A percentile compares a stretch with the other conserved stretches of the same genome.
These are phyloP conservation scores for Rubroboletus satanas DNA, from an alignment of 768 basidiomycete genomes.

Conservation along the genomic window DNA sequence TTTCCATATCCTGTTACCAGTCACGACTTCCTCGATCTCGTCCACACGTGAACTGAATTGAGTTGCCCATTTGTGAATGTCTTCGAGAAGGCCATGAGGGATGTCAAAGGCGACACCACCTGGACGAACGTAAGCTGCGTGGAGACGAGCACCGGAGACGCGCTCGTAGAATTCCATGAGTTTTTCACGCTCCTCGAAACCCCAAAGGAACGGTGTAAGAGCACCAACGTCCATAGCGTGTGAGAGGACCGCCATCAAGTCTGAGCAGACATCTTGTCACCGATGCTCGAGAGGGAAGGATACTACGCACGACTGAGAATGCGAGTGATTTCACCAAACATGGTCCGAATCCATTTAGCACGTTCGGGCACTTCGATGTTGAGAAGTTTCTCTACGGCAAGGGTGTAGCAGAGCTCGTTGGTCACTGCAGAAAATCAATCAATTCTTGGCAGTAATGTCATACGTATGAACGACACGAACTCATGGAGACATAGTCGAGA, in stretches of 20 bases:
- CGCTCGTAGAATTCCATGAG: constrained; percentile 99
- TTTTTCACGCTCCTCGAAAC: constrained; percentile 99
- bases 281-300: constrained; percentile 1
- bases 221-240: constrained; percentile 98
- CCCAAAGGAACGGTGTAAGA: constrained; percentile 98
- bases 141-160: constrained; percentile 94
- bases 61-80: constrained; percentile 97
- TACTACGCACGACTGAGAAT: constrained; percentile 77
- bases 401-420: constrained; percentile 94
- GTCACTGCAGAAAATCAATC: constrained; percentile 66
- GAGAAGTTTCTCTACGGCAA: constrained; percentile 96
- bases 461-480: constrained; percentile 43
- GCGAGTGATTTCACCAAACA: constrained; percentile 97
- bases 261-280: constrained; percentile 34
- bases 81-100: constrained; percentile 96
- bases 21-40: constrained; percentile 97
- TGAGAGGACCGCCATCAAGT: constrained; percentile 95
- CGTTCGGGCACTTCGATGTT: constrained; percentile 96
- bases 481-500: constrained; percentile 99
- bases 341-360: constrained; percentile 95
- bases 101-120: constrained; percentile 98
- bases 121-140: constrained; percentile 96
- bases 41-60: constrained; percentile 89
- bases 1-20: constrained; percentile 98
- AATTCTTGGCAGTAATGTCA: not conserved